Evolutionary conservation across 805 yeast species (phyloP).

Genomic region (Candida takata): DNA sequence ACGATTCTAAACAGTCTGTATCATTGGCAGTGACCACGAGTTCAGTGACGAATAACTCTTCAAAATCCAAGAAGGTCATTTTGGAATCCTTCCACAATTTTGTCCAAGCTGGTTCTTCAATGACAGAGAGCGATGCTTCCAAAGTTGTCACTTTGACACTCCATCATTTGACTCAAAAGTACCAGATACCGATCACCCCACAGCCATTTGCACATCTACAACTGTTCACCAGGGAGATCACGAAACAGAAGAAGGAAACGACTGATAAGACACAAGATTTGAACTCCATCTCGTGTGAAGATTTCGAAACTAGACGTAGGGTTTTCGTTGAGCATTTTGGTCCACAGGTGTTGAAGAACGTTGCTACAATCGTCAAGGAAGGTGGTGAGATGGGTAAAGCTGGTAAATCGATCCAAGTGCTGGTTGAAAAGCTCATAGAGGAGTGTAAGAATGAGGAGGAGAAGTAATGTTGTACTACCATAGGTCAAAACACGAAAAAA

Average conservation of each 20-base stretch:
- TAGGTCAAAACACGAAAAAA: background rate
- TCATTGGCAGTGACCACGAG: slow-evolving; percentile 29
- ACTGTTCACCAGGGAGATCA: slow-evolving; percentile 41
- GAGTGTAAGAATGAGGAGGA: background rate
- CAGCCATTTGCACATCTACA: slow-evolving; percentile 61
- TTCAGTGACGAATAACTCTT: slow-evolving; percentile 16
- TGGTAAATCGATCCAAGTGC: slow-evolving; percentile 25
- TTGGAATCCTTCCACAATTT: slow-evolving; percentile 35
- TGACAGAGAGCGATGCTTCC: slow-evolving; percentile 15
- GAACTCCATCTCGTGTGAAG: slow-evolving; percentile 50
- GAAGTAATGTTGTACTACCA: background rate
- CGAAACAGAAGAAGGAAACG: slow-evolving; percentile 9
- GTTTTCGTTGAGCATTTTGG: slow-evolving; percentile 48
- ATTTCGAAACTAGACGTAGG: slow-evolving; percentile 45
- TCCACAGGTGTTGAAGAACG: slow-evolving; percentile 41
- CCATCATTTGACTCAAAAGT: slow-evolving; percentile 45
- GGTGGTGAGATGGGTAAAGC: slow-evolving; percentile 67
- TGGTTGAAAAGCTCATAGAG: slow-evolving; percentile 10
- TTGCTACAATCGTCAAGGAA: slow-evolving; percentile 48
- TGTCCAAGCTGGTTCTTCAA: slow-evolving; percentile 34
- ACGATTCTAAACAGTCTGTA: slow-evolving; percentile 23
- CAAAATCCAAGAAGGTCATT: slow-evolving; percentile 24
- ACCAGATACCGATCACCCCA: slow-evolving; percentile 48
- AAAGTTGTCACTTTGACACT: slow-evolving; percentile 15
- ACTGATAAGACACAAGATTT: slow-evolving; percentile 28